These are phyloP conservation scores for Mycena floridula DNA, from an alignment of 768 basidiomycete species.

Conservation along the genomic window DNA sequence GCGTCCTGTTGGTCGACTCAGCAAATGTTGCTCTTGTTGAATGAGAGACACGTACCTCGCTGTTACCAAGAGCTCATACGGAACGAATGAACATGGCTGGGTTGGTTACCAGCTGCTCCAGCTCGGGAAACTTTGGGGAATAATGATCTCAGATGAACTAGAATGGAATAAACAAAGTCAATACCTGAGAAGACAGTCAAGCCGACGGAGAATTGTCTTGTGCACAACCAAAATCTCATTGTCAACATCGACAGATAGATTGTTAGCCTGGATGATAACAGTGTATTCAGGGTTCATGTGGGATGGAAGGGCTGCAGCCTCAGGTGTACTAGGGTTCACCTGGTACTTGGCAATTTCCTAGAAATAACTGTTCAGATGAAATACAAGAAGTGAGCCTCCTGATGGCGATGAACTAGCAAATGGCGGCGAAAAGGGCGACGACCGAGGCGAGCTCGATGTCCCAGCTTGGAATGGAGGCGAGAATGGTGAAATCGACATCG, in stretches of 20 bases:
- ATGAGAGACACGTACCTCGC: conserved; percentile 48
- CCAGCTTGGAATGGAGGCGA: no score
- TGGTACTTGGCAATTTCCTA: conserved; percentile 93
- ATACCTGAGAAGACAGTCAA: conserved; percentile 7
- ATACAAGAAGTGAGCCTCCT: no score
- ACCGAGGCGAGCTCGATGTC: no score
- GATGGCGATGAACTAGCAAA: no score
- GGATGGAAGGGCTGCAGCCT: conserved; percentile 72
- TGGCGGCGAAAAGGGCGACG: no score
- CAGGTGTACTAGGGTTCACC: conserved; percentile 69
- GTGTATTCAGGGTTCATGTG: conserved; percentile 94
- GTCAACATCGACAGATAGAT: conserved; percentile 95
- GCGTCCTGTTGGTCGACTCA: no score
- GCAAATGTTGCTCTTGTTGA: no score
- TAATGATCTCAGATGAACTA: conserved; percentile 99
- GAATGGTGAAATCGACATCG: no score
- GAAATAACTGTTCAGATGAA: no score
- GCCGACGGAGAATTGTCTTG: conserved; percentile 60
- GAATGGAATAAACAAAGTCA: conserved; percentile 10
- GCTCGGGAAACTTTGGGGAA: conserved; percentile 89
- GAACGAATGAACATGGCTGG: conserved; percentile 90
- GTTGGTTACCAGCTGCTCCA: conserved; percentile 91
- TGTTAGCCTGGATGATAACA: conserved; percentile 95
- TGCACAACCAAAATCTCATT: conserved; percentile 97
- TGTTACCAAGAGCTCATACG: conserved; percentile 83